Base-by-base conservation (phyloP, 371 early-diverging fungal genomes). In the Mortierella sp. region DNA sequence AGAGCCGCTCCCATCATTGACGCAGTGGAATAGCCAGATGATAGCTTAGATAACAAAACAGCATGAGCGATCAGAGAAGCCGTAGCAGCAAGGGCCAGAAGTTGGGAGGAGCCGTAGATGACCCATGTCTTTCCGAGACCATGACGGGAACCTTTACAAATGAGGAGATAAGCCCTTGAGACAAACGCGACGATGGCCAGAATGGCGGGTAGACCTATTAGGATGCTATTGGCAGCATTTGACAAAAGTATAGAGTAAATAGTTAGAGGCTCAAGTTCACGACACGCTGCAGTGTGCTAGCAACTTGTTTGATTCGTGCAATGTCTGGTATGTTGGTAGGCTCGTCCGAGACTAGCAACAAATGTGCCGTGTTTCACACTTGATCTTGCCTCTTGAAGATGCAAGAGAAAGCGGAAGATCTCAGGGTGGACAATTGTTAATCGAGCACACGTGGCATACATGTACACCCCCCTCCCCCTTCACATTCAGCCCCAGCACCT, bases 101-200 rank as follows among this genome's bases (percentile, higher is more conserved):
- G n/a, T n/a, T 74, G 74, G 4, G 74, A 69, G 9, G 60, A 16
- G 8, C 63, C 58, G n/a, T 74, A 69, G 60, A 74, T 68, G 15
- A 43, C 16, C 69, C 69, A 74, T 16, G 74, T 41, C 16, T 11
- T 68, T 4, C 68, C 68, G 4, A 69, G 53, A 19, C 68, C 65
- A 48, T 74, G 74, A 19, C 53, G 65, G 3, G 58, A 48, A 19
- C 65, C 65, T 45, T 15, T 57, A 24, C n/a, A 48, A 24, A 69
- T 4, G 13, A 74, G 52, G 24, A 36, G n/a, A 22, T 47, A 53
- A 10, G 24, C 22, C 11, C 74, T 69, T 41, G 41, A n/a, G 11
- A 28, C 28, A 13, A 74, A 69, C 3, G 61, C 32, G 13, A 59
- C 6, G 60, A 65, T 64, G 13, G 69, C 69, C 1, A 74, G 21